Evolutionary conservation across 768 basidiomycete species (phyloP).

Genomic region (Tricholoma hemisulphureum): DNA sequence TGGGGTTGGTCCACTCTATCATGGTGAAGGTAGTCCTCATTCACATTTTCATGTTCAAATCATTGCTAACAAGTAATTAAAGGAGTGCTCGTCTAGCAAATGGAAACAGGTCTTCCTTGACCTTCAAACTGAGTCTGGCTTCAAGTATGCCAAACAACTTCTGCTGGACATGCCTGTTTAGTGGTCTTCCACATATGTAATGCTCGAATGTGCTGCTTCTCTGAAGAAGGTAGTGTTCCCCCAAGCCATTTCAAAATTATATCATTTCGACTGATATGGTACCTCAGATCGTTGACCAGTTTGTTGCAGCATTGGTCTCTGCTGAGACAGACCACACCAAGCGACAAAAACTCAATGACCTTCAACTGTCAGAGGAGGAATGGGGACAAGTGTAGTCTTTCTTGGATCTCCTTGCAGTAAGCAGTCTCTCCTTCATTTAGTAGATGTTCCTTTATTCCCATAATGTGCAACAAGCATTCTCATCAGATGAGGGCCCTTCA

Average conservation of each 20-base stretch:
- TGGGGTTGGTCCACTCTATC: constrained; percentile 10
- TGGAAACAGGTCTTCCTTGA: no score
- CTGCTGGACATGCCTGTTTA: neutral
- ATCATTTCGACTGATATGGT: neutral
- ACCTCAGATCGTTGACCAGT: neutral
- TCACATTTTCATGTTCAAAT: neutral
- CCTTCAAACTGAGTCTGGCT: no score
- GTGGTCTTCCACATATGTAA: neutral
- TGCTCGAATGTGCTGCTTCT: neutral
- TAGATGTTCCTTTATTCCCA: neutral
- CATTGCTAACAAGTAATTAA: neutral
- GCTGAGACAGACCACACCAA: neutral
- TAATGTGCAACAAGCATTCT: neutral
- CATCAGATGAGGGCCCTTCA: no score
- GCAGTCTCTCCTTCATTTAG: no score
- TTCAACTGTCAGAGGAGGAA: no score
- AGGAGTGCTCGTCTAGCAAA: neutral
- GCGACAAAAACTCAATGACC: no score
- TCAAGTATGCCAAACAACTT: neutral
- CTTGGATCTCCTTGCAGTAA: no score
- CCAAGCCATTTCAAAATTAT: no score
- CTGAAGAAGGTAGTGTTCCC: no score
- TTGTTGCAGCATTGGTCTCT: neutral
- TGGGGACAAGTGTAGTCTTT: no score
- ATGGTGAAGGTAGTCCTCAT: neutral